A percentile compares a stretch with the other conserved stretches of the same genome.
phyloP scores from a whole-genome alignment of 179 eudicot genomes.

The Silene noctiflora region DNA sequence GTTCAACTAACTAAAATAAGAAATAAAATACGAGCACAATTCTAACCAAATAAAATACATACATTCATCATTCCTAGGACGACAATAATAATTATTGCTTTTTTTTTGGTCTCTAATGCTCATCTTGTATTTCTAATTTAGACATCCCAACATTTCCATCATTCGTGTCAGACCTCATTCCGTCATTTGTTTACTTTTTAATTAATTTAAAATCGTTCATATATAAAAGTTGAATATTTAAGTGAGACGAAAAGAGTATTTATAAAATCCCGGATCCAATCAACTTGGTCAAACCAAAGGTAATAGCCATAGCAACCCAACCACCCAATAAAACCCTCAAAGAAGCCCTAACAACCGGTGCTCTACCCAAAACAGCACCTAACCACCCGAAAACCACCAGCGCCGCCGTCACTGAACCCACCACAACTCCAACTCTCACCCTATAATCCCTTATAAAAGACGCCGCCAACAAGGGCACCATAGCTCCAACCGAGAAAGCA shows the following conservation, averaged over 20 bases:
- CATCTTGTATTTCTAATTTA: no score
- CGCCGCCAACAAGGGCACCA: constrained; percentile 50
- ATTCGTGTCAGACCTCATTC: no score
- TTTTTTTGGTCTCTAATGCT: no score
- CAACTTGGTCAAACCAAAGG: constrained; percentile 54
- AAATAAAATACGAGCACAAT: background rate
- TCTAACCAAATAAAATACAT: no score
- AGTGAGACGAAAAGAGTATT: background rate
- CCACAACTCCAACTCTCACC: constrained; percentile 45
- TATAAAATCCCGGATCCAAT: constrained; percentile 29
- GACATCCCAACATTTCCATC: no score
- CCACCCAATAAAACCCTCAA: constrained; percentile 59
- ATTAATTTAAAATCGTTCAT: no score
- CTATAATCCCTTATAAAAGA: constrained; percentile 42
- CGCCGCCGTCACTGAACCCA: constrained; percentile 44
- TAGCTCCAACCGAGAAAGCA: constrained; percentile 49
- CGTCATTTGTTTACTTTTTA: no score
- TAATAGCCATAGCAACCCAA: constrained; percentile 61
- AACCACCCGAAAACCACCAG: constrained; percentile 46
- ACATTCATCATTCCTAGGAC: no score
- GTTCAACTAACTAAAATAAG: background rate
- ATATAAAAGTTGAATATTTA: no score
- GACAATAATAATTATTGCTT: no score
- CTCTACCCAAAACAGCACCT: constrained; percentile 48
- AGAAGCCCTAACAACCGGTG: constrained; percentile 39